These are phyloP conservation scores for Psilocybe azurescens DNA, from an alignment of 768 basidiomycete genomes.

Conservation along the genomic window DNA sequence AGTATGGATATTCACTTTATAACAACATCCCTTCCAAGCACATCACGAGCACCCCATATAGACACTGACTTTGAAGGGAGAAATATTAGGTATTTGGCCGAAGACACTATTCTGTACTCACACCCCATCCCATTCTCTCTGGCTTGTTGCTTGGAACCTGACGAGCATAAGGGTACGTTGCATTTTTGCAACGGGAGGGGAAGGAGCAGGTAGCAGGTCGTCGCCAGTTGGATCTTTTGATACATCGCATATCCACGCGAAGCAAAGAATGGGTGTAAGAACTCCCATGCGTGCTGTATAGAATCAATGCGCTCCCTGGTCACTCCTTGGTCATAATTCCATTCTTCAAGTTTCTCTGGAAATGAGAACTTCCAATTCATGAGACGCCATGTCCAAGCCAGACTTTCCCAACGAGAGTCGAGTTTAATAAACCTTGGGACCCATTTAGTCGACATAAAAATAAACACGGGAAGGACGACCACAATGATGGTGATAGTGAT, in stretches of 20 bases:
- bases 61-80: constrained; percentile 1
- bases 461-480: too few species aligned
- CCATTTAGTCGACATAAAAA: too few species aligned
- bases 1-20: constrained; percentile 7
- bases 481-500: too few species aligned
- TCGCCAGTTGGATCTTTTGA: neutral
- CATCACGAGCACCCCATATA: constrained; percentile 14
- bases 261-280: neutral
- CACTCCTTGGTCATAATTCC: neutral
- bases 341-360: neutral
- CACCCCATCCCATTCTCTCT: neutral
- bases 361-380: neutral
- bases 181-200: neutral
- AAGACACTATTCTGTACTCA: too few species aligned
- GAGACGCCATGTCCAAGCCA: neutral
- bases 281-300: neutral
- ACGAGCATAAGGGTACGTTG: constrained; percentile 11
- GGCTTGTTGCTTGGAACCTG: neutral
- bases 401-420: neutral
- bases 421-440: neutral
- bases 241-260: neutral
- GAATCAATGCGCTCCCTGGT: neutral
- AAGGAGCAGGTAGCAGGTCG: neutral
- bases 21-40: constrained; percentile 12
- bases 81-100: too few species aligned